Conservation (phyloP, 1,284 basidiomycete genomes). For the Leccinum griseonigrum region DNA sequence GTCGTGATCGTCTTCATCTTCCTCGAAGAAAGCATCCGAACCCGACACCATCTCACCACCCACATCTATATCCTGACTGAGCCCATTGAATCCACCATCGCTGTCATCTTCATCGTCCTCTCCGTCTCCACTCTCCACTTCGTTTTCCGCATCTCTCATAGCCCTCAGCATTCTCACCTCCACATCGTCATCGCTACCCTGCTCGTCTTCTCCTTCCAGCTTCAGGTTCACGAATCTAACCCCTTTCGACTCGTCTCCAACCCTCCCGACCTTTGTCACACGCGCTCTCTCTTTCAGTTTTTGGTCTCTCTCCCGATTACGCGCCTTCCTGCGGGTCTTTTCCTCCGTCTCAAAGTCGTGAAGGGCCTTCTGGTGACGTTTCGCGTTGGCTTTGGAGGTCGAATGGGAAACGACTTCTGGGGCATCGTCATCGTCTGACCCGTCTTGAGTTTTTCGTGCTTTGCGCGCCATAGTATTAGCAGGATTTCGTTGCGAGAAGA, state of each 20-base stretch:
- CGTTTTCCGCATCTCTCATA: slow-evolving; percentile 41
- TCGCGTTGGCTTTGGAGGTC: slow-evolving; percentile 40
- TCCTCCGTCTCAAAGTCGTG: slow-evolving; percentile 36
- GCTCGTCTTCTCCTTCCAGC: slow-evolving; percentile 17
- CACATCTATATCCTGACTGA: slow-evolving; percentile 6
- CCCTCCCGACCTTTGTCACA: slow-evolving; percentile 26
- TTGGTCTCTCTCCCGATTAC: slow-evolving; percentile 44
- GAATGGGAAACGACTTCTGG: slow-evolving; percentile 47
- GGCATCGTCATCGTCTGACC: slow-evolving; percentile 35
- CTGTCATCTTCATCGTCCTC: neutral
- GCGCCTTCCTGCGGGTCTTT: slow-evolving; percentile 37
- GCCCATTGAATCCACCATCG: slow-evolving; percentile 12
- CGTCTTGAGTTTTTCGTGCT: slow-evolving; percentile 15
- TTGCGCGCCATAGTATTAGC: slow-evolving; percentile 18
- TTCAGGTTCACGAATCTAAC: slow-evolving; percentile 12
- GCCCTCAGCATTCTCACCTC: slow-evolving; percentile 38
- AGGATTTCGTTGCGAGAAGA: neutral
- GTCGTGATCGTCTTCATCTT: slow-evolving; percentile 19
- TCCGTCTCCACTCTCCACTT: slow-evolving; percentile 19
- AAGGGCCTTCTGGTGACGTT: slow-evolving; percentile 33
- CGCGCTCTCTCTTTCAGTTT: slow-evolving; percentile 47
- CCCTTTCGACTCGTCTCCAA: slow-evolving; percentile 12
- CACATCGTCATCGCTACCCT: slow-evolving; percentile 15
- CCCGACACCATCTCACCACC: slow-evolving; percentile 14
- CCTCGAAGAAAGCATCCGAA: slow-evolving; percentile 11